Evolutionary conservation across 176 grass and related monocot species (phyloP), one percentile per base, ranked within the genome.

Genomic region (Cenchrus purpureus): DNA sequence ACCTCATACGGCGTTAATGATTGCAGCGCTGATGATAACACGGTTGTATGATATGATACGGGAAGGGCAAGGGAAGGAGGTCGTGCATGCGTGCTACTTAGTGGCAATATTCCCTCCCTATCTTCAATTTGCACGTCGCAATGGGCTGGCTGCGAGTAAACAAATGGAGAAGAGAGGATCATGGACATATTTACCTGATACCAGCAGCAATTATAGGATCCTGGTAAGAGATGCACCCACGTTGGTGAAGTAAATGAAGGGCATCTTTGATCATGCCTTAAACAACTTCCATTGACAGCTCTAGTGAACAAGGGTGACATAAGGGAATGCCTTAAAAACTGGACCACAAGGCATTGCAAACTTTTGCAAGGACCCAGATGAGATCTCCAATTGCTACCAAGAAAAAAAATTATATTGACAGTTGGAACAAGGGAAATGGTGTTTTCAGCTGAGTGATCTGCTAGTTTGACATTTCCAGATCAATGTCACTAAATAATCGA

Each of bases 211-310:
- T 78, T 65, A 0, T 80, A 69, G 62, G 51, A 75, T 89, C 49
- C 43, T 20, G 43, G 32, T 10, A 74, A 50, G 82, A 58, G 87
- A 89, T 85, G 82, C 77, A 70, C 77, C 82, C 77, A 89, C 70
- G 53, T 76, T 81, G 82, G 50, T 53, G 70, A 81, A 85, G 81
- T 68, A 80, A 76, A 89, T 76, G 70, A 63, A 65, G 10, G 29
- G 79, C 28, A 67, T 86, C 66, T 73, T 45, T 60, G 58, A 32
- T 86, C 72, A 54, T 52, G 51, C 53, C 79, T 75, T 57, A 65
- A 58, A 50, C 1, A 79, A 82, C 57, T 64, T 1, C 3, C 4
- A 15, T 4, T 29, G 49, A 66, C 16, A 79, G 68, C 73, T 49
- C 49, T 17, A 50, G 71, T 32, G 45, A 34, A 77, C 71, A 65